Evolutionary conservation across 345 rosid species (phyloP), one percentile per base, ranked within the genome.

Genomic region (Streptanthus diversifolius): DNA sequence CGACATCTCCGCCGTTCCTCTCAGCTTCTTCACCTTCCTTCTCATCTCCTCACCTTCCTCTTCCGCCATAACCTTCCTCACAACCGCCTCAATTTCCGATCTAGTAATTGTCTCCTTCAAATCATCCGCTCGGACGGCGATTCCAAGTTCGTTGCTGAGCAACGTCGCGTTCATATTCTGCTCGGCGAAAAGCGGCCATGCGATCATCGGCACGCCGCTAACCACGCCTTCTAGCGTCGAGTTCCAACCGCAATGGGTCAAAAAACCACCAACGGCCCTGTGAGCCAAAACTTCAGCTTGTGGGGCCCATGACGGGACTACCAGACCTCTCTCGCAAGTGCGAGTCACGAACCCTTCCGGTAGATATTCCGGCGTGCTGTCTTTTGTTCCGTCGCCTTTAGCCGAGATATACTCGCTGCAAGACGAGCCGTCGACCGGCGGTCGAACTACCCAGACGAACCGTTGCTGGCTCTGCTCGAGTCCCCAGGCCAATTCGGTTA

Each of bases 181-280:
- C 72, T 87, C 88, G 0, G 88, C 82, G 1, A 80, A 84, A 6
- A 86, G 44, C 5, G 90, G 87, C 89, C 93, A 86, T 0, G 78
- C 79, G 8, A 88, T 83, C 79, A 88, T 77, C 1, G 90, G 84
- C 55, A 84, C 84, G 8, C 85, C 86, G 1, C 84, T 78, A 0
- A 29, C 18, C 1, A 86, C 77, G 48, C 92, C 78, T 81, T 91
- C 93, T 4, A 88, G 21, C 14, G 75, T 65, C 1, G 93, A 91
- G 68, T 83, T 91, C 97, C 97, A 89, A 0, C 97, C 96, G 2
- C 89, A 82, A 30, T 92, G 96, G 0, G 91, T 79, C 9, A 89
- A 37, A 64, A 83, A 91, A 12, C 87, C 95, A 1, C 96, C 98
- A 8, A 83, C 76, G 0, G 93, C 78, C n/a, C 65, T 73, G 15